phyloP scores from a whole-genome alignment of 1,139 yeast species.

The Suhomyces taliae region DNA sequence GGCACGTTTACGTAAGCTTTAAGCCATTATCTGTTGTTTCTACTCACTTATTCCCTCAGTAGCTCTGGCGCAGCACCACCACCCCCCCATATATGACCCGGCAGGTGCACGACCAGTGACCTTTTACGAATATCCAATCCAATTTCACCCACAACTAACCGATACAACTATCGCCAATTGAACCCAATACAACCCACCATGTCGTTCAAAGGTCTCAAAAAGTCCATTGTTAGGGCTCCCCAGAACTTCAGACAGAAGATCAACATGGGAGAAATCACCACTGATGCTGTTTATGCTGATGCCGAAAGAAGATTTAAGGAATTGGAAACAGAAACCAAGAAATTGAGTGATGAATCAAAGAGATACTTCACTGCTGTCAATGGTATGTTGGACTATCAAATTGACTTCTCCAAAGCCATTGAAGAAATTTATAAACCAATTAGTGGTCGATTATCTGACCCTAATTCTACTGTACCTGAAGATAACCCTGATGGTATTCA shows the following conservation, averaged over 20 bases:
- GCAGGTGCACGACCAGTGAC: too few species aligned
- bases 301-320: constrained; percentile 96
- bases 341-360: constrained; percentile 84
- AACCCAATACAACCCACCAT: constrained; percentile 32
- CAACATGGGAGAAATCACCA: constrained; percentile 82
- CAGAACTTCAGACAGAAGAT: constrained; percentile 75
- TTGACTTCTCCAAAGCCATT: constrained; percentile 89
- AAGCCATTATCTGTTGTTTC: too few species aligned
- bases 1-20: too few species aligned
- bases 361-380: constrained; percentile 88
- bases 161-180: neutral
- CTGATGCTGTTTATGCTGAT: constrained; percentile 86
- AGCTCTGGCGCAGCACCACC: too few species aligned
- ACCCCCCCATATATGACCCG: too few species aligned
- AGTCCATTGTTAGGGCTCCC: constrained; percentile 84
- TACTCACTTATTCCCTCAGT: too few species aligned
- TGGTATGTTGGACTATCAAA: constrained; percentile 90
- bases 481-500: constrained; percentile 95
- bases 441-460: constrained; percentile 87
- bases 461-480: constrained; percentile 79
- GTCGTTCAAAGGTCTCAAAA: constrained; percentile 94
- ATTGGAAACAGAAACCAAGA: constrained; percentile 84
- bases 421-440: constrained; percentile 97
- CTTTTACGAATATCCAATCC: too few species aligned
- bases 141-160: too few species aligned